These are phyloP conservation scores for Xylariaceae sp. DNA, from an alignment of 2,329 filamentous ascomycete species.

Conservation along the genomic window DNA sequence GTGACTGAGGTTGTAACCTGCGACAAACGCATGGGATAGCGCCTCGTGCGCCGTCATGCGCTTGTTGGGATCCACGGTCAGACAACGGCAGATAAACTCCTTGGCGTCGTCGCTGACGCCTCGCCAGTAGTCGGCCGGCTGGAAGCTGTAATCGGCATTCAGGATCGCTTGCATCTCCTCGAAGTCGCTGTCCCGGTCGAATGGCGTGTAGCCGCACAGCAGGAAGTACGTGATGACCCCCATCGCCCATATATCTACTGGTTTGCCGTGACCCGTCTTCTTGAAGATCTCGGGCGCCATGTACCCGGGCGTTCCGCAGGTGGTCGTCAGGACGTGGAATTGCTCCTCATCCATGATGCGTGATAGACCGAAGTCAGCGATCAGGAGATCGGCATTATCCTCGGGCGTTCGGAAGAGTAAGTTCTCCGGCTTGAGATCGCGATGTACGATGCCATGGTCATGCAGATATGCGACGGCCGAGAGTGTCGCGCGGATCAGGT, in stretches of 20 bases:
- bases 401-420: slow-evolving; percentile 95
- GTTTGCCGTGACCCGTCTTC: slow-evolving; percentile 96
- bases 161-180: slow-evolving; percentile 99
- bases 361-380: slow-evolving; percentile 94
- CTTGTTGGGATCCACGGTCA: slow-evolving; percentile 84
- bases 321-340: slow-evolving; percentile 96
- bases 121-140: slow-evolving; percentile 93
- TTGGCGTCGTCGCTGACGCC: slow-evolving; percentile 84
- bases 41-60: slow-evolving; percentile 91
- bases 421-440: slow-evolving; percentile 97
- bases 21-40: slow-evolving; percentile 67
- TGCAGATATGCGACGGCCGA: slow-evolving; percentile 98
- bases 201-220: slow-evolving; percentile 96
- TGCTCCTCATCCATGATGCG: slow-evolving; percentile 99
- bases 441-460: slow-evolving; percentile 97
- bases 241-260: slow-evolving; percentile 97
- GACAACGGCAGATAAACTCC: slow-evolving; percentile 88
- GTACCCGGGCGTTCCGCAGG: slow-evolving; percentile 95
- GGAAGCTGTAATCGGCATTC: slow-evolving; percentile 94
- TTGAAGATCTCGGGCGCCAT: slow-evolving; percentile 99
- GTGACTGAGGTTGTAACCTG: slow-evolving; percentile 50
- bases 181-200: slow-evolving; percentile 94
- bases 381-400: slow-evolving; percentile 94
- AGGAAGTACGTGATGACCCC: slow-evolving; percentile 99
- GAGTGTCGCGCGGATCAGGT: slow-evolving; percentile 90